Base-by-base conservation (phyloP, 2,329 filamentous ascomycete genomes). In the Calonectria pauciramosa region DNA sequence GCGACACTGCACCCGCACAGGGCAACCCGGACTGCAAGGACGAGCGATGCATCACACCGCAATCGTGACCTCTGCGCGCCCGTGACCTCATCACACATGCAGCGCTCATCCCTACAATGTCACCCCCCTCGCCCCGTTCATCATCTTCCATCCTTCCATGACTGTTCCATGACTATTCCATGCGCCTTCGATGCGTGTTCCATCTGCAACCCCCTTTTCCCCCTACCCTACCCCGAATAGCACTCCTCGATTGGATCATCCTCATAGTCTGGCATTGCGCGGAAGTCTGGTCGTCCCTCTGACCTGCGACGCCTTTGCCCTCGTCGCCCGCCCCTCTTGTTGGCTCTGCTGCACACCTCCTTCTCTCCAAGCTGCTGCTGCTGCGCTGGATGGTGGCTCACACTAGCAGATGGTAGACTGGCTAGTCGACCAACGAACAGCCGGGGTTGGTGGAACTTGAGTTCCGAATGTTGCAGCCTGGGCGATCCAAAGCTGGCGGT, bases 241-340 rank as follows among this genome's bases (percentile, higher is more conserved):
- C 70, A 75, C 41, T 80, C 82, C 38, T 85, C 84, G 66, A 85
- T 85, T 56, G 83, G 83, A 71, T 85, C 84, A 23, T 76, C 82
- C 18, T 82, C 75, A 67, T 83, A 80, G 71, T 83, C 76, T 18
- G 84, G 83, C 76, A 85, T 77, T 23, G 81, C 70, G 66, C 84
- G 80, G 70, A 85, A 83, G 68, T 85, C 81, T 23, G 83, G 83
- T 63, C 84, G 79, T 36, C 75, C 76, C n/a, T 72, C 71, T n/a
- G 78, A 76, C 72, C 80, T 78, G 54, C 71, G 74, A 60, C 71
- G 79, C 26, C 59, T 74, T 52, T 65, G 34, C 32, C 56, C 74
- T 52, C 76, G 72, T 51, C 74, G 64, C 72, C 74, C 76, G 52
- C 74, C 54, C 56, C 65, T 75, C 67, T 70, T 74, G 34, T 41